Evolutionary conservation across 2,329 filamentous ascomycete genomes (phyloP), one percentile per base, ranked within the genome.

Genomic region (Clonostachys chloroleuca): DNA sequence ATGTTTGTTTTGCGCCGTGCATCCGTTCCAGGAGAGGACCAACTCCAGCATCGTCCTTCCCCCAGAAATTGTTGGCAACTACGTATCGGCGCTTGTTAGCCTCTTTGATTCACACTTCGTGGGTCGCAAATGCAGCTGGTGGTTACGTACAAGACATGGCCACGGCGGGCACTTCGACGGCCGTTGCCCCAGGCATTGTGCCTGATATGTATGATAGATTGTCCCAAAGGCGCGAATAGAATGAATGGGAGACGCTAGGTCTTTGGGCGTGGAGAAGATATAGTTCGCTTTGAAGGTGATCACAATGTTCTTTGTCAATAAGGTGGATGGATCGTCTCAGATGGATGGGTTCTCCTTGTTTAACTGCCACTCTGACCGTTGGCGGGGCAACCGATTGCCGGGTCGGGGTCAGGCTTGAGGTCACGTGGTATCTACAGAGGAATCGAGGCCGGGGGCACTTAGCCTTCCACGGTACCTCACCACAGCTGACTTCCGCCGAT

Each of bases 61-160:
- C 94, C 94, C 94, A 99, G 69, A 99, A 99, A 67, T 99, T 99
- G 74, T 99, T 99, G 60, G 94, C 92, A 73, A 99, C 92, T 92
- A 44, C 4, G 12, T n/a, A 12, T n/a, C 10, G 36, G 6, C 30
- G 13, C n/a, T 44, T 44, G 51, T 60, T 46, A 62, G 59, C 30
- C 12, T 13, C 12, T 24, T 4, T 30, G 24, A 30, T 30, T 30
- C 9, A 30, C 24, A 10, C n/a, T 16, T 13, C 6, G 12, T 3
- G 12, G 33, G 6, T 24, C 6, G 14, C 16, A 14, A 20, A 6
- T 10, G 45, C 24, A 10, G 20, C 35, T 4, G n/a, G 6, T 34
- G 12, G 14, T 43, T 46, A 30, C 43, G 35, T 49, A 87, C 83
- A 88, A 42, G 84, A 88, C 61, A 87, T 72, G 56, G 82, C 73